Evolutionary conservation across 169 alveolate genomes (phyloP).

Genomic region (Plasmodium reichenowi): DNA sequence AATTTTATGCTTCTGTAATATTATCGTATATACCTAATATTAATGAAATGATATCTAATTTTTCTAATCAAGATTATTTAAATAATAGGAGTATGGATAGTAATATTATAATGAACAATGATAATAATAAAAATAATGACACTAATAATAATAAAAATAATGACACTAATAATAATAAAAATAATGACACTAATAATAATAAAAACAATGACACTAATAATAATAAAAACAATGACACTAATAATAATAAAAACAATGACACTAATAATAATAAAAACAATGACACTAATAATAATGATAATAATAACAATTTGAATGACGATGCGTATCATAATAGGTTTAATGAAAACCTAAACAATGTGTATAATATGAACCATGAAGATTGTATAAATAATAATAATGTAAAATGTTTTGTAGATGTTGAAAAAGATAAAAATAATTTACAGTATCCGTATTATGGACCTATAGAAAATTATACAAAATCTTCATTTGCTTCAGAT

Average conservation of each 20-base stretch:
- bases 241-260: background rate
- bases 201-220: background rate
- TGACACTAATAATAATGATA: background rate
- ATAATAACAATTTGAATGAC: background rate
- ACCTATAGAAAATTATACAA: background rate
- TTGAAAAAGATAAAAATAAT: background rate
- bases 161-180: background rate
- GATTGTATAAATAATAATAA: background rate
- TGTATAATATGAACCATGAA: background rate
- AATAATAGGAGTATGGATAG: background rate
- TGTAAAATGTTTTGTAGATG: background rate
- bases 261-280: background rate
- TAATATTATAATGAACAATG: background rate
- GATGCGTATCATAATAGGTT: background rate
- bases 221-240: background rate
- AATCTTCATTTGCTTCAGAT: background rate
- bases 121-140: background rate
- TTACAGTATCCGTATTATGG: background rate
- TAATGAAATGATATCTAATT: constrained; percentile 14
- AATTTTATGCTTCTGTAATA: constrained; percentile 42
- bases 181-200: background rate
- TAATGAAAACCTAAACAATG: background rate
- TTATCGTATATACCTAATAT: constrained; percentile 37
- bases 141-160: background rate
- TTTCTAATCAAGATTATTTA: background rate